Conservation (phyloP, 768 basidiomycete species). For the Dictyophora rubrovolvata region DNA sequence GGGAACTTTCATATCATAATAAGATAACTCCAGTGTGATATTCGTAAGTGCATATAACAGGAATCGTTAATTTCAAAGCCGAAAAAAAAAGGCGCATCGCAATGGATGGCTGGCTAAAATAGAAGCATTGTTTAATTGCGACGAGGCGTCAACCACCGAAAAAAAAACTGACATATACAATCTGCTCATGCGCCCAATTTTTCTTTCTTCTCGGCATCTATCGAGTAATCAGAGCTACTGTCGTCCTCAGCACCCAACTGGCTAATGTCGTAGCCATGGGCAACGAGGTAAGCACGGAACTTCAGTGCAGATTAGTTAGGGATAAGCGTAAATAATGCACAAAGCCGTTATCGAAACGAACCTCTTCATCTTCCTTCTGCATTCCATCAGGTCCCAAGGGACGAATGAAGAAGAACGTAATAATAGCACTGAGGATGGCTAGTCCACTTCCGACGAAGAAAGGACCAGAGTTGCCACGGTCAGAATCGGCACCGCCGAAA, state of each 20-base stretch:
- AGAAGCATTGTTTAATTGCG: too few relatives aligned
- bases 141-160: background rate
- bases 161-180: background rate
- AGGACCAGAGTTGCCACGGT: constrained; percentile 67
- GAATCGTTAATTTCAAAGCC: too few relatives aligned
- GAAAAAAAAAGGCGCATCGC: too few relatives aligned
- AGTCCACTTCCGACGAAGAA: constrained; percentile 79
- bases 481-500: constrained; percentile 45
- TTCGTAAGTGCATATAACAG: too few relatives aligned
- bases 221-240: background rate
- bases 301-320: constrained; percentile 16
- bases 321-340: too few relatives aligned
- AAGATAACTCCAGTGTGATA: too few relatives aligned
- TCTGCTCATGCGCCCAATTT: background rate
- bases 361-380: constrained; percentile 60
- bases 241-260: constrained; percentile 45
- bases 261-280: constrained; percentile 68
- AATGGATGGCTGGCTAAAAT: too few relatives aligned
- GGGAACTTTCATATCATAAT: too few relatives aligned
- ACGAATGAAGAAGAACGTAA: constrained; percentile 63
- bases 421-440: constrained; percentile 65
- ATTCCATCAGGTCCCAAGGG: constrained; percentile 73
- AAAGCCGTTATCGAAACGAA: constrained; percentile 22
- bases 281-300: constrained; percentile 79
- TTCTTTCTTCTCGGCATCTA: background rate